Base-by-base conservation (phyloP, 805 yeast genomes). In the Priceomyces castillae region DNA sequence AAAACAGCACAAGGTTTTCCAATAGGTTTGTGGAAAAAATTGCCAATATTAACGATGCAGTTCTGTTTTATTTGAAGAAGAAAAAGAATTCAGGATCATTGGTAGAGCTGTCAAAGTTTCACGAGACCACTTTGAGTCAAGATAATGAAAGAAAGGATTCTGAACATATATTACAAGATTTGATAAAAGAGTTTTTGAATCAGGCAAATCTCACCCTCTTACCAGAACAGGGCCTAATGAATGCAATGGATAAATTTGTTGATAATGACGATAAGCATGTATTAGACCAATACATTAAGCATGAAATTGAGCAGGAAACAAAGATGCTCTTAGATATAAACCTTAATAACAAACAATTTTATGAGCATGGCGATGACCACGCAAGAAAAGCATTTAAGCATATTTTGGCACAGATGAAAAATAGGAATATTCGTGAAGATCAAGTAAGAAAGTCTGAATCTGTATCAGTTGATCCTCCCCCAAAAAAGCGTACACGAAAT, bases 21-120 rank as follows among this genome's bases (percentile, higher is more conserved):
- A 89, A 90, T 56, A 70, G 88, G 54, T 94, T 92, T 70, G 95
- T 86, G 4, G 97, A 96, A 0, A 74, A 73, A 48, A 94, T 92
- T 1, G 99, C 98, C 3, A 94, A 94, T 60, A 80, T 83, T n/a
- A 84, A 87, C 54, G 95, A 90, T 54, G 87, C 90, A 7, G 78
- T 92, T 2, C 82, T 80, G 37, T 85, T 86, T 58, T 78, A 79
- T 56, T 37, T 37, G 31, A 76, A 79, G 57, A 70, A 71, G 56
- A 60, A 71, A 37, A 43, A 50, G 28, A 42, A 40, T 31, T 40
- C 37, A 36, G 15, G 28, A 15, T 70, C 71, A 23, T 59, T 53
- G 15, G 30, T 34, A 2, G 43, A 44, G 33, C 44, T 37, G 28
- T 33, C 49, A 1, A 54, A 50, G 40, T 52, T 48, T 28, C 47